Percentiles rank a stretch among this genome's conserved stretches.
phyloP scores from a whole-genome alignment of 805 yeast genomes.

The Grigorovia humatica region DNA sequence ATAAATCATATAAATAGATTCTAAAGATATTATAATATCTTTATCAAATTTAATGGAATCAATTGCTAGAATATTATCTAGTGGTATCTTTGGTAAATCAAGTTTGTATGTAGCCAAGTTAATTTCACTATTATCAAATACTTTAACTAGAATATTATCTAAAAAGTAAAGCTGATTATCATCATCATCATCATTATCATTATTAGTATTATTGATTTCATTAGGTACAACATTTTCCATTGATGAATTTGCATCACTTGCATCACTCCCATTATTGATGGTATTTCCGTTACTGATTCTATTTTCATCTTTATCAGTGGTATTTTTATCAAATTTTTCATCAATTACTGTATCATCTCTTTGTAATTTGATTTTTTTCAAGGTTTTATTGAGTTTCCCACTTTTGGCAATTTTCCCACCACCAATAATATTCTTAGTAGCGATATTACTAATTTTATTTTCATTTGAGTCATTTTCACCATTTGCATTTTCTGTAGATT shows the following conservation, averaged over 20 bases:
- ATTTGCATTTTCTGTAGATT: neutral
- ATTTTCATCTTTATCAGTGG: neutral
- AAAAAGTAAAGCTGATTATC: slow-evolving; percentile 2
- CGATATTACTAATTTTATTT: neutral
- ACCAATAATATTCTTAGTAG: neutral
- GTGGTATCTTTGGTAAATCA: slow-evolving; percentile 32
- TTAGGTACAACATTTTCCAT: neutral
- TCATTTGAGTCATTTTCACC: neutral
- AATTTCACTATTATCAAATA: slow-evolving; percentile 6
- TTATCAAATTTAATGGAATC: slow-evolving; percentile 36
- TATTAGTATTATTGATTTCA: neutral
- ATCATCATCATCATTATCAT: neutral
- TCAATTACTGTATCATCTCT: neutral
- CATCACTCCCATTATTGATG: no score
- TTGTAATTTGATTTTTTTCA: neutral
- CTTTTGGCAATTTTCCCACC: neutral
- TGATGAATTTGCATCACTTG: neutral
- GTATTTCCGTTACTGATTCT: neutral
- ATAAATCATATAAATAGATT: slow-evolving; percentile 51
- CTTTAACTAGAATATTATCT: neutral
- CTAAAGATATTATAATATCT: slow-evolving; percentile 53
- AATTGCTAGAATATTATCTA: slow-evolving; percentile 32
- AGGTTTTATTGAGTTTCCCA: neutral
- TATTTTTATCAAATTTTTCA: neutral
- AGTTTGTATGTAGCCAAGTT: slow-evolving; percentile 10